A percentile compares a stretch with the other conserved stretches of the same genome.
Conservation (phyloP, 352 stramenopile genomes). For the Peronosclerospora sorghi region DNA sequence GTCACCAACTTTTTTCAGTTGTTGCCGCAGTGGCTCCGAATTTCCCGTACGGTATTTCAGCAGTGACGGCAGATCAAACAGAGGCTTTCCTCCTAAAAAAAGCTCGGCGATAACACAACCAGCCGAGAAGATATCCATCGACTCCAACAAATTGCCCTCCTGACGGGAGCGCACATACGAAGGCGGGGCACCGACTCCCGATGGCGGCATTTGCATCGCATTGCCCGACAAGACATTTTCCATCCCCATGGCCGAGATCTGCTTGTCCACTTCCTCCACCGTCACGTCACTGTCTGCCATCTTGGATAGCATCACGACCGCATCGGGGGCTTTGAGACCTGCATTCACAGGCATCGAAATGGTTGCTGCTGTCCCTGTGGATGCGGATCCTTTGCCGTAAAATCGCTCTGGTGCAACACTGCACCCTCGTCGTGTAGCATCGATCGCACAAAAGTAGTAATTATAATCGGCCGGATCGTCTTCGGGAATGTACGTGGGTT, state of each 20-base stretch:
- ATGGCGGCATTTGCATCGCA: conserved; percentile 17
- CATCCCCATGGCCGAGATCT: conserved; percentile 55
- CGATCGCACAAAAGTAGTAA: conserved; percentile 88
- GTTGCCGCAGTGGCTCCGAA: conserved; percentile 57
- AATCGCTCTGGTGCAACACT: conserved; percentile 92
- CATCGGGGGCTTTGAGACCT: conserved; percentile 30
- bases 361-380: background rate
- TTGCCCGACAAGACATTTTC: conserved; percentile 15
- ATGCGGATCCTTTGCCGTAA: conserved; percentile 28
- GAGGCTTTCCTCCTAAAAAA: conserved; percentile 91
- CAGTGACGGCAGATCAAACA: conserved; percentile 90
- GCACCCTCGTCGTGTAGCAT: conserved; percentile 83
- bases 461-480: conserved; percentile 94
- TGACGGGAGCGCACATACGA: conserved; percentile 35
- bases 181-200: conserved; percentile 9
- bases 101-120: conserved; percentile 96
- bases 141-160: conserved; percentile 60
- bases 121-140: conserved; percentile 98
- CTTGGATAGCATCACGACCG: conserved; percentile 48
- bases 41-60: conserved; percentile 80
- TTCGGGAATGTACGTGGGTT: conserved; percentile 91
- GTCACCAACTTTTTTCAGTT: conserved; percentile 90
- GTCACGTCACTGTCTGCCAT: conserved; percentile 63
- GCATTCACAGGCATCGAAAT: conserved; percentile 13
- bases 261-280: conserved; percentile 62